A percentile compares a stretch with the other conserved stretches of the same genome.
These are phyloP conservation scores for Elongisporangium anandrum DNA, from an alignment of 352 stramenopile species.

Conservation along the genomic window DNA sequence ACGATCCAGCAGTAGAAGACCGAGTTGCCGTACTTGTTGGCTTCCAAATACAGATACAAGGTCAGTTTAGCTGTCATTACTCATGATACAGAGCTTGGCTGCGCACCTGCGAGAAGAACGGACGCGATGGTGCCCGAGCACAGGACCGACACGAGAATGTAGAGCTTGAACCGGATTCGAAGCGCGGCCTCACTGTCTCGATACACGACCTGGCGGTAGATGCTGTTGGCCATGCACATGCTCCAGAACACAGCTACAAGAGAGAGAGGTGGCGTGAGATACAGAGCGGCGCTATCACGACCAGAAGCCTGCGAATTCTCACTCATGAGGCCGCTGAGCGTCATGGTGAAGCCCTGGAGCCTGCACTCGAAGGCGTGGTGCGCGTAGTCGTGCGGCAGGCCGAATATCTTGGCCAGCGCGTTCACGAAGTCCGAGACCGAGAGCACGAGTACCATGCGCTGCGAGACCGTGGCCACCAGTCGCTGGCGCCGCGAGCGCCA, in stretches of 20 bases:
- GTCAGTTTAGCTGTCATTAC: neutral
- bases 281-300: too few species aligned
- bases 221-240: conserved; percentile 61
- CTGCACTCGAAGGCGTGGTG: conserved; percentile 26
- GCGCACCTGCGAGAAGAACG: conserved; percentile 28
- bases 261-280: neutral
- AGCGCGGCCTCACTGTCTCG: conserved; percentile 61
- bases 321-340: conserved; percentile 56
- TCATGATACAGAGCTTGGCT: conserved; percentile 3
- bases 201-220: conserved; percentile 65
- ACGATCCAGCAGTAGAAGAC: conserved; percentile 80
- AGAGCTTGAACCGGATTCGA: conserved; percentile 54
- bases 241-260: conserved; percentile 58
- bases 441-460: conserved; percentile 72
- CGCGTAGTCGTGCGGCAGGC: conserved; percentile 15
- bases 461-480: conserved; percentile 29
- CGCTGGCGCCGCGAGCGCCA: conserved; percentile 24
- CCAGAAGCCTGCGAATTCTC: conserved; percentile 1
- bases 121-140: conserved; percentile 32
- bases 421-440: conserved; percentile 53
- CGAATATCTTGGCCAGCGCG: conserved; percentile 50
- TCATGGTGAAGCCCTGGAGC: conserved; percentile 47
- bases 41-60: neutral
- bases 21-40: conserved; percentile 25
- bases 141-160: conserved; percentile 41